Percentiles rank a stretch among this genome's conserved stretches.
These are phyloP conservation scores for Aspergillus sp. DNA, from an alignment of 2,329 filamentous ascomycete genomes.

Conservation along the genomic window DNA sequence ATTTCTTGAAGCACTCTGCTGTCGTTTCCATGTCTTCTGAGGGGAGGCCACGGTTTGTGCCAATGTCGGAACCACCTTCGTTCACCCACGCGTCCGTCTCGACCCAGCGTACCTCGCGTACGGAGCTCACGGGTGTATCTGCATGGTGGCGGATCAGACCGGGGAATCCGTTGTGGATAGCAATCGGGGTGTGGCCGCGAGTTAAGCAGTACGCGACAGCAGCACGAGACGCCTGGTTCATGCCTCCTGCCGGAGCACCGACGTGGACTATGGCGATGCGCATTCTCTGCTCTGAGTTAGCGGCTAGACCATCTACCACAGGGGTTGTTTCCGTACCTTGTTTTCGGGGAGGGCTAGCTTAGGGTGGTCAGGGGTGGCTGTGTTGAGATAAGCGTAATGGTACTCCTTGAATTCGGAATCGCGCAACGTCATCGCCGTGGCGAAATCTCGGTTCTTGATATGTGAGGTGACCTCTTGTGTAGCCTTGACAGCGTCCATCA, in stretches of 20 bases:
- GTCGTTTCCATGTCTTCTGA: constrained; percentile 83
- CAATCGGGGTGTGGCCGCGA: constrained; percentile 88
- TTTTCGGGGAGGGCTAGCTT: constrained; percentile 69
- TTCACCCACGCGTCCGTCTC: constrained; percentile 96
- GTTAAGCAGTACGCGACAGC: constrained; percentile 91
- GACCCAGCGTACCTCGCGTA: constrained; percentile 86
- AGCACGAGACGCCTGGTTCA: constrained; percentile 94
- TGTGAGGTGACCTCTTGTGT: constrained; percentile 83
- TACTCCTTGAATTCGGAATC: constrained; percentile 95
- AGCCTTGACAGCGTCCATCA: constrained; percentile 85
- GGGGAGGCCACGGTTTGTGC: constrained; percentile 92
- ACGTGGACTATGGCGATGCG: constrained; percentile 95
- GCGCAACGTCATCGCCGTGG: constrained; percentile 81
- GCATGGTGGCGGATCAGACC: constrained; percentile 88
- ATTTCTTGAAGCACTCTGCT: constrained; percentile 80
- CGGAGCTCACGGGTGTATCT: constrained; percentile 79
- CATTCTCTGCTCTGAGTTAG: constrained; percentile 67
- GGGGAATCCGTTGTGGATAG: constrained; percentile 95
- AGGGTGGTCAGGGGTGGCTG: constrained; percentile 78
- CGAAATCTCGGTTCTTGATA: constrained; percentile 84
- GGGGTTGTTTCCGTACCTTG: constrained; percentile 59
- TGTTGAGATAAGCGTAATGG: constrained; percentile 87
- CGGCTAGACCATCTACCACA: no score
- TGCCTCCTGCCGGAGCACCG: constrained; percentile 92
- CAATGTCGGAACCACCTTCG: constrained; percentile 95